phyloP scores from a whole-genome alignment of 176 grass and related monocot species.

The Luzula sylvatica region DNA sequence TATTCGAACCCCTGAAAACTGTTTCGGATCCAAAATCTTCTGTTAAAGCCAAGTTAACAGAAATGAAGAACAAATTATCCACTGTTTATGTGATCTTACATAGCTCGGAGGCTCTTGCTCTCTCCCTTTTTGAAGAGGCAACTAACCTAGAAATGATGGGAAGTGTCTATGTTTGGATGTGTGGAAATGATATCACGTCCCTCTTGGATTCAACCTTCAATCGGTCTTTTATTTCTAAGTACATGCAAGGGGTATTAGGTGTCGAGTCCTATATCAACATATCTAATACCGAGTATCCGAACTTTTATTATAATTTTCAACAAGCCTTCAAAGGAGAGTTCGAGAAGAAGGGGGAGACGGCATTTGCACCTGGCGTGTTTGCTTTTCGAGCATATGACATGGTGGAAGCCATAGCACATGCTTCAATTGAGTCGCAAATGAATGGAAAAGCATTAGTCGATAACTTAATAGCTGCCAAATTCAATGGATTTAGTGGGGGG shows the following conservation, averaged over 20 bases:
- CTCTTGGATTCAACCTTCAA: conserved; percentile 21
- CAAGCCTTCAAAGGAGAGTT: neutral
- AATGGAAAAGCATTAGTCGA: neutral
- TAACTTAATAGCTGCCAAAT: neutral
- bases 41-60: neutral
- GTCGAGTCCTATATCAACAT: conserved; percentile 18
- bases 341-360: neutral
- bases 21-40: neutral
- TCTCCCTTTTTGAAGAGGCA: conserved; percentile 19
- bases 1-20: conserved; percentile 7
- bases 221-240: conserved; percentile 20
- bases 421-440: neutral
- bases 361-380: conserved; percentile 11
- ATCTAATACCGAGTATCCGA: neutral
- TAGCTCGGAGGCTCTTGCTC: neutral
- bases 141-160: neutral
- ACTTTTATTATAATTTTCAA: conserved; percentile 9
- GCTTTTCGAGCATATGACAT: conserved; percentile 24
- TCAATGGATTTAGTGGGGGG: conserved; percentile 17
- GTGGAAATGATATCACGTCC: conserved; percentile 15
- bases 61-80: neutral
- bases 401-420: conserved; percentile 11
- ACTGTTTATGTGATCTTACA: conserved; percentile 25
- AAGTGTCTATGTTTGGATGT: conserved; percentile 17
- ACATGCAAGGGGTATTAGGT: conserved; percentile 30